A percentile compares a stretch with the other conserved stretches of the same genome.
Evolutionary conservation across 163 green algal genomes (phyloP).

Genomic region (Scenedesmus sp.): DNA sequence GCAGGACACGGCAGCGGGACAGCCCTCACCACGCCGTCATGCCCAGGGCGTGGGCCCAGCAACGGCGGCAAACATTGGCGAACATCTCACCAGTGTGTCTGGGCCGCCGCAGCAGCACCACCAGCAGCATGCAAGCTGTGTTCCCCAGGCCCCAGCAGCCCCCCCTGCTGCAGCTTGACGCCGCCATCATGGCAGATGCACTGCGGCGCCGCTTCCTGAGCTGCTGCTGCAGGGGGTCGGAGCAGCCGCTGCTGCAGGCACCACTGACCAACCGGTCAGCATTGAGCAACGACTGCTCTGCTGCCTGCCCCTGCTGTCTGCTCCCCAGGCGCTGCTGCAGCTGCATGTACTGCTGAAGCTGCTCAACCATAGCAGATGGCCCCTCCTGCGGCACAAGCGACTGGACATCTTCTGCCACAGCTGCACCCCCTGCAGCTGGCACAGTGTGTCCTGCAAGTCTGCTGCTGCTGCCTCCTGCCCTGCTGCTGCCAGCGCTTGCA

Average conservation of each 20-base stretch:
- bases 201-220: neutral
- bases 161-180: neutral
- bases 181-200: neutral
- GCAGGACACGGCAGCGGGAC: no score
- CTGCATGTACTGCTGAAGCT: constrained; percentile 6
- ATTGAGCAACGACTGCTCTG: neutral
- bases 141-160: neutral
- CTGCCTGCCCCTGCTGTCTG: neutral
- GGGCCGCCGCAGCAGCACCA: neutral
- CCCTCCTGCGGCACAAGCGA: neutral
- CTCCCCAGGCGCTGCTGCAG: neutral
- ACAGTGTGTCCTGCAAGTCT: neutral
- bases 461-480: neutral
- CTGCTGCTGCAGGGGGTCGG: constrained; percentile 25
- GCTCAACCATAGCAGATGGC: neutral
- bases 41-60: neutral
- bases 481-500: neutral
- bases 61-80: neutral
- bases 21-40: neutral
- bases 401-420: neutral
- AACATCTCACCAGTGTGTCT: neutral
- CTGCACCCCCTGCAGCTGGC: neutral
- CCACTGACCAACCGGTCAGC: neutral
- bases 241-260: constrained; percentile 31
- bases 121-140: neutral